These are phyloP conservation scores for Hypoxylon sp. DNA, from an alignment of 2,329 filamentous ascomycete genomes.

Conservation along the genomic window DNA sequence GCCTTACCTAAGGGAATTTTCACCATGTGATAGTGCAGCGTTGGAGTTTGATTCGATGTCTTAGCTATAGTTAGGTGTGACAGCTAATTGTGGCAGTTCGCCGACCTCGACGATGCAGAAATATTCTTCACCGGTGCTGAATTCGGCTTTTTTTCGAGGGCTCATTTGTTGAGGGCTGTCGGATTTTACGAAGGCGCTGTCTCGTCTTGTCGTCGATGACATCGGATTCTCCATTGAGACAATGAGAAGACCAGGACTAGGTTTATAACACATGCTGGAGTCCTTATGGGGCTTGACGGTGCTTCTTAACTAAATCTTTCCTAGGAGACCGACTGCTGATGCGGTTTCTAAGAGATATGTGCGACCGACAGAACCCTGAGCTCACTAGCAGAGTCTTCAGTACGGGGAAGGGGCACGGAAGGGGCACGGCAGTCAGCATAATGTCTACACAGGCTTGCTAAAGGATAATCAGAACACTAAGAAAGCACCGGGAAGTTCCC, in stretches of 20 bases:
- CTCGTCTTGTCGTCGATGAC: background rate
- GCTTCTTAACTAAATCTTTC: background rate
- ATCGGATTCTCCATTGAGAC: background rate
- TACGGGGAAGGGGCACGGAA: background rate
- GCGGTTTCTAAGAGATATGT: constrained; percentile 1
- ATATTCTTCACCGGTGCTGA: background rate
- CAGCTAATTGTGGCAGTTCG: background rate
- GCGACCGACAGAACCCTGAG: constrained; percentile 3
- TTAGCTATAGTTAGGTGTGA: constrained; percentile 2
- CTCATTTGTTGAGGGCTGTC: background rate
- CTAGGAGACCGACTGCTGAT: background rate
- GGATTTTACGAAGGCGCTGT: background rate
- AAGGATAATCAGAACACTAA: background rate
- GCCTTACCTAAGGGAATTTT: background rate
- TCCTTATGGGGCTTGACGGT: background rate
- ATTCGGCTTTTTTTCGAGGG: background rate
- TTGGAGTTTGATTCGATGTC: constrained; percentile 5
- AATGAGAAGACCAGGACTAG: background rate
- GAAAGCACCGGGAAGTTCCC: background rate
- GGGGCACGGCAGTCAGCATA: constrained; percentile 9
- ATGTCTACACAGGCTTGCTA: background rate
- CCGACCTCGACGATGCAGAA: background rate
- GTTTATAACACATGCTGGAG: background rate
- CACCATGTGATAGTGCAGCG: constrained; percentile 5
- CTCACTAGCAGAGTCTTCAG: constrained; percentile 2